phyloP scores from a whole-genome alignment of 106 monocot species.

The Gastrodia elata region DNA sequence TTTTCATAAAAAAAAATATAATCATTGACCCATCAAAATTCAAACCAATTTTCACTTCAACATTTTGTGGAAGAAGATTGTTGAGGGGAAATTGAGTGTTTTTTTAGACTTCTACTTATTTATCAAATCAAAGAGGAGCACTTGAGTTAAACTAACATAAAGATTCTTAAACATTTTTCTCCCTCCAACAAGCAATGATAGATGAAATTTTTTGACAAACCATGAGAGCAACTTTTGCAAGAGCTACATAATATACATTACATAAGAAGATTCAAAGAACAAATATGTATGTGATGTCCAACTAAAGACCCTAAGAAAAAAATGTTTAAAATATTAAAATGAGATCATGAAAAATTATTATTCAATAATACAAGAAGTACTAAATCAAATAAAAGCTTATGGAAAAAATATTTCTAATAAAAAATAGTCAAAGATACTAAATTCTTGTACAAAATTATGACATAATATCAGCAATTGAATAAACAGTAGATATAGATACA shows the following conservation, averaged over 20 bases:
- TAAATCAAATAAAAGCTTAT: too few species aligned
- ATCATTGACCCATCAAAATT: too few species aligned
- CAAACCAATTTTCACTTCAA: background rate
- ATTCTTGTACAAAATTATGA: too few species aligned
- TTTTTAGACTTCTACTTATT: background rate
- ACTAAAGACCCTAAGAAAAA: background rate
- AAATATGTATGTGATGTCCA: background rate
- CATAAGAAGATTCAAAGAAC: background rate
- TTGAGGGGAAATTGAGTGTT: background rate
- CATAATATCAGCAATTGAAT: too few species aligned
- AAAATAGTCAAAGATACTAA: too few species aligned
- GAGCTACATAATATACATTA: background rate
- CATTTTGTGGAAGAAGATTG: background rate
- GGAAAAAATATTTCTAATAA: background rate
- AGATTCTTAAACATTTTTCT: too few species aligned
- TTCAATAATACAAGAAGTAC: background rate
- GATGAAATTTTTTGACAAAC: background rate
- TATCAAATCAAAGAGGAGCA: background rate
- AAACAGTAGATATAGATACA: too few species aligned
- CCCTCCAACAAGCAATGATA: background rate
- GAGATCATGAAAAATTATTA: background rate
- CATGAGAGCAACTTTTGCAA: background rate
- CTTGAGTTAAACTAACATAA: background rate
- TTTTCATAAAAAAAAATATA: background rate
- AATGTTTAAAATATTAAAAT: conserved; percentile 5